Evolutionary conservation across 2,329 filamentous ascomycete genomes (phyloP).

Genomic region (Coniochaeta prunicola): DNA sequence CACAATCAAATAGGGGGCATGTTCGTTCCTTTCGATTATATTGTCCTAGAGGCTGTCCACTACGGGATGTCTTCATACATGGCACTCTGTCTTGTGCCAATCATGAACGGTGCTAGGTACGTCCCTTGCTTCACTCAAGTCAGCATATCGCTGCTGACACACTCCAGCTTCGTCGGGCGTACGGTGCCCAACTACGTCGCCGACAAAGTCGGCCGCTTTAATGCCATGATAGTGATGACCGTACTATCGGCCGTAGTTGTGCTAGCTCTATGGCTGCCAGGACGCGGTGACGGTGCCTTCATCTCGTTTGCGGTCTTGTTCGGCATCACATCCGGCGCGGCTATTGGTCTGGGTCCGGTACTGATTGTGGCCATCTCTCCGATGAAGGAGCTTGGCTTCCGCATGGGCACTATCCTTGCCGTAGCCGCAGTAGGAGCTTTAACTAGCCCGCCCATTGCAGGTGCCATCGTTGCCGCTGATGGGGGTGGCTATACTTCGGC

Average conservation of each 20-base stretch:
- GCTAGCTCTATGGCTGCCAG: conserved; percentile 36
- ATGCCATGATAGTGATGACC: conserved; percentile 37
- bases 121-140: background rate
- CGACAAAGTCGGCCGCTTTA: conserved; percentile 30
- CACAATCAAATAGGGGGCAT: conserved; percentile 2
- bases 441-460: conserved; percentile 42
- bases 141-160: background rate
- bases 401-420: conserved; percentile 45
- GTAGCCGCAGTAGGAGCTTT: conserved; percentile 43
- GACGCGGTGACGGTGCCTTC: conserved; percentile 16
- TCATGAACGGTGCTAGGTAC: conserved; percentile 17
- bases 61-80: conserved; percentile 12
- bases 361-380: conserved; percentile 46
- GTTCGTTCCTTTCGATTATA: conserved; percentile 11
- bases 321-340: conserved; percentile 34
- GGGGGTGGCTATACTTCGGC: background rate
- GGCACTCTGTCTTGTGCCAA: conserved; percentile 10
- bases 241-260: conserved; percentile 28
- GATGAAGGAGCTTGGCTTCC: conserved; percentile 44
- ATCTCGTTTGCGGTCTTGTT: conserved; percentile 33
- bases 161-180: background rate
- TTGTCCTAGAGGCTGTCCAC: conserved; percentile 13
- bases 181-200: conserved; percentile 11
- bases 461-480: conserved; percentile 20
- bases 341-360: conserved; percentile 28